These are phyloP conservation scores for Rubroshorea leprosula DNA, from an alignment of 345 rosid species.

Conservation along the genomic window DNA sequence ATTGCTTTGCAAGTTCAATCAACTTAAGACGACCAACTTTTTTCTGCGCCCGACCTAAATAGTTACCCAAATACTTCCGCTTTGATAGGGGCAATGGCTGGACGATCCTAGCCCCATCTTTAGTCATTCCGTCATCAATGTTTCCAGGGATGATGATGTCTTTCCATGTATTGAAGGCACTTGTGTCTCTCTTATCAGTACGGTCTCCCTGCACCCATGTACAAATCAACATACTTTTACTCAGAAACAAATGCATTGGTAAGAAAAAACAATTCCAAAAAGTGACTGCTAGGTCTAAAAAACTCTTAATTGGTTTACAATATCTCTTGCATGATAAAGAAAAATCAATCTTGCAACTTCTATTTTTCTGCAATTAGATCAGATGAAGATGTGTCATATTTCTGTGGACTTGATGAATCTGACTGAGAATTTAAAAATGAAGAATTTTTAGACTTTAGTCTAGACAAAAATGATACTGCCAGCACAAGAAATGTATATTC, in stretches of 20 bases:
- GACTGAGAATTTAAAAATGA: not conserved
- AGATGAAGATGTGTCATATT: not conserved
- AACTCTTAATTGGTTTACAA: too few species aligned
- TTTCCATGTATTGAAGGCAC: conserved; percentile 96
- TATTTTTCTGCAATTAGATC: not conserved
- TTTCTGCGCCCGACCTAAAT: conserved; percentile 89
- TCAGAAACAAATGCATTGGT: not conserved
- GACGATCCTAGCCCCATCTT: conserved; percentile 37
- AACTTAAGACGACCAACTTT: conserved; percentile 78
- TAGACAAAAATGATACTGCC: too few species aligned
- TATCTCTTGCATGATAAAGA: not conserved
- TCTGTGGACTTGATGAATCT: not conserved
- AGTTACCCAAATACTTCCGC: conserved; percentile 81
- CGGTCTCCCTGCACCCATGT: conserved; percentile 72
- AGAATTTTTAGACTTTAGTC: too few species aligned
- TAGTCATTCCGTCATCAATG: conserved; percentile 85
- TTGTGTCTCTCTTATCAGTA: conserved; percentile 83
- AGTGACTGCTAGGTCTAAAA: not conserved
- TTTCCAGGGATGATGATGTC: conserved; percentile 96
- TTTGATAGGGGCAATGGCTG: conserved; percentile 72
- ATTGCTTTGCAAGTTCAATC: conserved; percentile 76
- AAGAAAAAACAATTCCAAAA: not conserved
- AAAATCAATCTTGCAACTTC: not conserved
- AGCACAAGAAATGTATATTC: too few species aligned
- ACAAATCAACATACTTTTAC: conserved; percentile 10